Evolutionary conservation across 768 basidiomycete genomes (phyloP).

Genomic region (Gloeopeniophorella convolvens): DNA sequence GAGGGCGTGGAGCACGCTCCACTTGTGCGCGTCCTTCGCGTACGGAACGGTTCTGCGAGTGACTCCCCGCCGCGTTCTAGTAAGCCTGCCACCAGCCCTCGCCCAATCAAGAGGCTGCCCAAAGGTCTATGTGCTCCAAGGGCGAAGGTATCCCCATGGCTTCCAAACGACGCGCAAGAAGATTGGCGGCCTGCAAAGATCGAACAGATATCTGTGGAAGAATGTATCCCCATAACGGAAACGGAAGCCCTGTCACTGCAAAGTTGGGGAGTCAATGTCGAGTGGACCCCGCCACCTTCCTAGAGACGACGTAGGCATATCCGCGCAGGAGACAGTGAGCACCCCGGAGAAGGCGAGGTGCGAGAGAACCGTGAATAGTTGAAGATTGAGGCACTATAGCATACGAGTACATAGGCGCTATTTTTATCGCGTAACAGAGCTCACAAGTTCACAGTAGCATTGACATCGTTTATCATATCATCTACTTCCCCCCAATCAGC

Average conservation of each 20-base stretch:
- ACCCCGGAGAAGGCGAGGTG: too few relatives aligned
- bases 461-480: not conserved
- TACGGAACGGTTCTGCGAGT: constrained; percentile 10
- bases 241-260: constrained; percentile 2
- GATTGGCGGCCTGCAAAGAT: not conserved
- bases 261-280: constrained; percentile 8
- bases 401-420: not conserved
- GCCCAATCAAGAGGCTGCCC: constrained; percentile 2
- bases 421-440: not conserved
- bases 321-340: too few relatives aligned
- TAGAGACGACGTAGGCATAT: too few relatives aligned
- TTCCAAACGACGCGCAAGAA: not conserved
- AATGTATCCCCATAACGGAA: not conserved
- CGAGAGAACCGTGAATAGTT: too few relatives aligned
- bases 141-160: not conserved
- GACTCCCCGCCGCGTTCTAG: not conserved
- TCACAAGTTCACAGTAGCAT: constrained; percentile 5
- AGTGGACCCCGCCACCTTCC: not conserved
- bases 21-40: constrained; percentile 8
- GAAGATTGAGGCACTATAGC: too few relatives aligned
- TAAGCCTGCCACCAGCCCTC: not conserved
- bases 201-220: not conserved
- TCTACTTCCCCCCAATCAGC: constrained; percentile 1
- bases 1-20: not conserved
- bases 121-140: not conserved